Percentiles rank a stretch among this genome's conserved stretches.
phyloP scores from a whole-genome alignment of 75 land plant species.

The Isoetes taiwanensis region DNA sequence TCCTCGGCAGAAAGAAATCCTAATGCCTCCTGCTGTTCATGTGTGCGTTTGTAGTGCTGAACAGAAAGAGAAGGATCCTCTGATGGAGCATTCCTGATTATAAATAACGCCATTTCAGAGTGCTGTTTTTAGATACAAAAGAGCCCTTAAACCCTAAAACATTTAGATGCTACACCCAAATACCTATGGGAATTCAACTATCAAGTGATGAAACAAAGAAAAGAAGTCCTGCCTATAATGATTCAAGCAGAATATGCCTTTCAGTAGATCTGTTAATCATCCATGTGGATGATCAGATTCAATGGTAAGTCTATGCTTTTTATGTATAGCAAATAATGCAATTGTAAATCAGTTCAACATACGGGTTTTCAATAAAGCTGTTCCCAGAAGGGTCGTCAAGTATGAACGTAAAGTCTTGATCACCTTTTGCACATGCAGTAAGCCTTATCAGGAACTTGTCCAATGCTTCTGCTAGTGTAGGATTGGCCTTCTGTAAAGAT shows the following conservation, averaged over 20 bases:
- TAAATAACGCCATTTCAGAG: too few species aligned
- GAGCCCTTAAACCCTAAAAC: too few species aligned
- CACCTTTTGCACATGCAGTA: constrained; percentile 52
- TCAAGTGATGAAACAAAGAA: neutral
- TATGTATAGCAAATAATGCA: too few species aligned
- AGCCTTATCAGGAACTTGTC: constrained; percentile 67
- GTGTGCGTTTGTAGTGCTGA: constrained; percentile 62
- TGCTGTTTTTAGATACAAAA: too few species aligned
- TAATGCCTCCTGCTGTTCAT: constrained; percentile 68
- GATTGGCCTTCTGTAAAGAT: constrained; percentile 59
- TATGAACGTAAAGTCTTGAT: constrained; percentile 56
- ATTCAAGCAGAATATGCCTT: too few species aligned
- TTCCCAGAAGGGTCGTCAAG: constrained; percentile 97
- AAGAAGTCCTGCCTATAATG: too few species aligned
- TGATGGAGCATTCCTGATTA: constrained; percentile 75
- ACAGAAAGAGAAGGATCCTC: constrained; percentile 54
- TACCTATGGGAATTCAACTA: too few species aligned
- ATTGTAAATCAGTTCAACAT: too few species aligned
- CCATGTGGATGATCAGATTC: too few species aligned
- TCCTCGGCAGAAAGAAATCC: constrained; percentile 53
- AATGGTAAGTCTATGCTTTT: too few species aligned
- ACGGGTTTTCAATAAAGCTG: constrained; percentile 98
- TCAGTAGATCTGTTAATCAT: too few species aligned
- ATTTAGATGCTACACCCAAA: too few species aligned
- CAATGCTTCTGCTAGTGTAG: constrained; percentile 74